These are phyloP conservation scores for Epichloe uncinata DNA, from an alignment of 2,329 filamentous ascomycete genomes.

Conservation along the genomic window DNA sequence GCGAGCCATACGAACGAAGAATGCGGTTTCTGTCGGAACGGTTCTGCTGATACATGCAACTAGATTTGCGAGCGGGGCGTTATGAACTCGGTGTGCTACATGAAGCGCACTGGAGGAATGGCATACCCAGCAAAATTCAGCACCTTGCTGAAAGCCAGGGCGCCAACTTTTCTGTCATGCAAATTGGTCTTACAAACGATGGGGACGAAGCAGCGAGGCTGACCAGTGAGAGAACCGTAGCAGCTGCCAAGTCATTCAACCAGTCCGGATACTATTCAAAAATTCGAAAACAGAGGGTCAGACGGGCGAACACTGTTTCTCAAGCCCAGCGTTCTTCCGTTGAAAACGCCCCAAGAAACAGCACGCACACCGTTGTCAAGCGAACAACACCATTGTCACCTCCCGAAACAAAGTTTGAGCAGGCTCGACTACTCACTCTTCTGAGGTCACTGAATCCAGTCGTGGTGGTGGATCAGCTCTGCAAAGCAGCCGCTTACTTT, in stretches of 20 bases:
- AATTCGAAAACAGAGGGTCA: conserved; percentile 14
- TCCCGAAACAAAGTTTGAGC: conserved; percentile 42
- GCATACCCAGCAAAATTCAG: conserved; percentile 49
- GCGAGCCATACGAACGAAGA: background rate
- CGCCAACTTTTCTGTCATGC: conserved; percentile 51
- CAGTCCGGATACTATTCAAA: conserved; percentile 39
- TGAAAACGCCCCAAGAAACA: background rate
- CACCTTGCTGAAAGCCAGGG: conserved; percentile 41
- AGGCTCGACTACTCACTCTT: conserved; percentile 44
- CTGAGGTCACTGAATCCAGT: conserved; percentile 41
- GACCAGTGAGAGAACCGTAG: conserved; percentile 46
- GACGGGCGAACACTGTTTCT: background rate
- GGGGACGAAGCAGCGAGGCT: conserved; percentile 44
- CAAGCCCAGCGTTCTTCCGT: background rate
- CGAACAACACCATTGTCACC: conserved; percentile 14
- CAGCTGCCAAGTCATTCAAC: conserved; percentile 42
- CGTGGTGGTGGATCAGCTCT: conserved; percentile 47
- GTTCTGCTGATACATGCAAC: background rate
- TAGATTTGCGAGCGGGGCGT: background rate
- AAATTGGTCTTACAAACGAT: conserved; percentile 39
- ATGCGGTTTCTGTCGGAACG: background rate
- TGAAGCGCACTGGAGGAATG: conserved; percentile 32
- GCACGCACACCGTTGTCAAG: background rate
- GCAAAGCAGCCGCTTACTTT: conserved; percentile 50
- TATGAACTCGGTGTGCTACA: conserved; percentile 3